A percentile compares a stretch with the other conserved stretches of the same genome.
These are phyloP conservation scores for Erysimum cheiri DNA, from an alignment of 441 rosid species.

Conservation along the genomic window DNA sequence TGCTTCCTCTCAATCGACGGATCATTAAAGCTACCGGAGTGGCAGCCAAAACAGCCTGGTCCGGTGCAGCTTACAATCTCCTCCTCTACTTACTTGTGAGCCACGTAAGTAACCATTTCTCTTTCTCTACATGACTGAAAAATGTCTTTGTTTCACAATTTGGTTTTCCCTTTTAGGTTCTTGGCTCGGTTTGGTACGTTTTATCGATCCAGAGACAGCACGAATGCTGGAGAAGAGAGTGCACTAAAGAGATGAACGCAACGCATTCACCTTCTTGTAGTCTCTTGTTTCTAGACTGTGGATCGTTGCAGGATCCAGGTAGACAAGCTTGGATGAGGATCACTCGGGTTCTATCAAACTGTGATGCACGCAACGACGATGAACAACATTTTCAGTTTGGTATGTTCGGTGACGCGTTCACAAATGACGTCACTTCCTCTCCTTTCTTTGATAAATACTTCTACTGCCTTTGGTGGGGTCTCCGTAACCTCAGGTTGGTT, in stretches of 20 bases:
- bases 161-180: conserved; percentile 49
- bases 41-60: conserved; percentile 89
- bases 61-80: conserved; percentile 93
- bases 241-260: conserved; percentile 59
- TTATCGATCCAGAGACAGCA: conserved; percentile 70
- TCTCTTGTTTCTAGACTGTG: conserved; percentile 62
- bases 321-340: conserved; percentile 68
- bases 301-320: conserved; percentile 46
- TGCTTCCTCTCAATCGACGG: conserved; percentile 72
- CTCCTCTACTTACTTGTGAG: conserved; percentile 78
- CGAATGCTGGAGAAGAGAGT: conserved; percentile 70
- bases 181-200: conserved; percentile 89
- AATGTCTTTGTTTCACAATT: conserved; percentile 5
- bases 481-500: conserved; percentile 71
- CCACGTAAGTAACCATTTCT: conserved; percentile 60
- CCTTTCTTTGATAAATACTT: conserved; percentile 68
- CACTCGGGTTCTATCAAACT: conserved; percentile 54
- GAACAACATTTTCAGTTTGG: conserved; percentile 62
- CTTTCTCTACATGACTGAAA: neutral
- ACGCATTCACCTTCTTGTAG: conserved; percentile 51
- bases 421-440: conserved; percentile 65
- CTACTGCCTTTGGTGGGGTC: conserved; percentile 98
- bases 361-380: conserved; percentile 58
- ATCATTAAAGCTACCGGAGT: conserved; percentile 83
- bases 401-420: conserved; percentile 76